phyloP scores from a whole-genome alignment of 1,284 basidiomycete genomes.

The Moniliella sp. region DNA sequence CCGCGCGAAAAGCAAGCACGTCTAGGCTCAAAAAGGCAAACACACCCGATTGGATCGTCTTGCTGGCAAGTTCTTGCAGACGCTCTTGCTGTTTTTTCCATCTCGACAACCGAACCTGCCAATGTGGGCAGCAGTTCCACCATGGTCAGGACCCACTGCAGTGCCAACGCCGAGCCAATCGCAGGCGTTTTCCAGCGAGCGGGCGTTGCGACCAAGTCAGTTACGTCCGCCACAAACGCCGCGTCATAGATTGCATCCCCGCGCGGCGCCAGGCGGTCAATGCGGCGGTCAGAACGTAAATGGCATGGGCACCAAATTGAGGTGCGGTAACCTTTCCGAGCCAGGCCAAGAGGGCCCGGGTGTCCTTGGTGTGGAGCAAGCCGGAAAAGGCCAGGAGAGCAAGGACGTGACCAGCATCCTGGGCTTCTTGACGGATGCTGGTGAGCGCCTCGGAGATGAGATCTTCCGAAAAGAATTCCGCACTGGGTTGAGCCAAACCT shows the following conservation, averaged over 20 bases:
- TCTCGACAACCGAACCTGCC: conserved; percentile 13
- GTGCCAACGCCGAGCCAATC: conserved; percentile 50
- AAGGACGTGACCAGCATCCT: conserved; percentile 20
- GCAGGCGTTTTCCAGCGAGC: conserved; percentile 49
- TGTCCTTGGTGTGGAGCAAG: conserved; percentile 7
- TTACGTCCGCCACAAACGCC: conserved; percentile 23
- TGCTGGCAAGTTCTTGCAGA: conserved; percentile 8
- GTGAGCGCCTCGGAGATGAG: conserved; percentile 9
- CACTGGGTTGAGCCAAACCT: not conserved
- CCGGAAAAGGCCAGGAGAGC: conserved; percentile 24
- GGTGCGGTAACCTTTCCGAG: conserved; percentile 2
- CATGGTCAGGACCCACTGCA: conserved; percentile 60
- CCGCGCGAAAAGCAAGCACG: conserved; percentile 32
- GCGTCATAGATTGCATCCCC: conserved; percentile 22
- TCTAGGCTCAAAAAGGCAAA: conserved; percentile 49
- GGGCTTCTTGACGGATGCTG: conserved; percentile 19
- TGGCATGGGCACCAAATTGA: conserved; percentile 43
- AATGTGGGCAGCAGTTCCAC: conserved; percentile 16
- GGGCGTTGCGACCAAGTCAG: conserved; percentile 12
- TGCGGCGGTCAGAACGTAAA: conserved; percentile 50
- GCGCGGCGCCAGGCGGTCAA: conserved; percentile 47
- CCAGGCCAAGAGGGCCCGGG: conserved; percentile 13
- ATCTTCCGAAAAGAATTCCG: not conserved
- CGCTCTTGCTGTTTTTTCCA: conserved; percentile 13
- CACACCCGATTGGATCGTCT: conserved; percentile 39